Evolutionary conservation across 805 yeast genomes (phyloP).

Genomic region (Candida michaelii): DNA sequence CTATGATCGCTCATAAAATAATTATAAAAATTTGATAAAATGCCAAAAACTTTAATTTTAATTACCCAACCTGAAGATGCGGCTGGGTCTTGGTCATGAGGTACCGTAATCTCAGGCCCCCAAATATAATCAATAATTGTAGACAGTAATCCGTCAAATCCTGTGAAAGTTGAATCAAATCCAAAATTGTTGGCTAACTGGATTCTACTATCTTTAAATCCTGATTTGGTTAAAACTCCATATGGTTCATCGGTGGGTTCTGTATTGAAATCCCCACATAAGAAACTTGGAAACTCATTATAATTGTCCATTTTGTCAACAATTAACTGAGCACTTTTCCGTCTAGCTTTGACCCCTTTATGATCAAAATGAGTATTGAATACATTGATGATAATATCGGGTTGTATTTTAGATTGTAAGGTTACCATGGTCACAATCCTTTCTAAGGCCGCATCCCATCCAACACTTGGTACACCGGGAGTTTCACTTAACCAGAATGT

Average conservation of each 20-base stretch:
- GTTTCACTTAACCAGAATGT: slow-evolving; percentile 45
- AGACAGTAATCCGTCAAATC: slow-evolving; percentile 38
- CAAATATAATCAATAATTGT: slow-evolving; percentile 48
- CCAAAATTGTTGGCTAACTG: slow-evolving; percentile 40
- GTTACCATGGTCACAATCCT: slow-evolving; percentile 41
- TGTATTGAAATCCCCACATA: slow-evolving; percentile 45
- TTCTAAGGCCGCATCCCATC: slow-evolving; percentile 46
- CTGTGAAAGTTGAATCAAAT: slow-evolving; percentile 46
- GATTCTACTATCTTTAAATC: slow-evolving; percentile 31
- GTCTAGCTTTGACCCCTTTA: slow-evolving; percentile 35
- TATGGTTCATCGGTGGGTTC: slow-evolving; percentile 43
- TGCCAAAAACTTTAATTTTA: slow-evolving; percentile 36
- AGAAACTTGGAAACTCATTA: slow-evolving; percentile 34
- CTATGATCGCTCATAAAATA: slow-evolving; percentile 43
- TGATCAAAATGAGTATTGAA: slow-evolving; percentile 47
- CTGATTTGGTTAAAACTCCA: slow-evolving; percentile 33
- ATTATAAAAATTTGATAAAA: slow-evolving; percentile 35
- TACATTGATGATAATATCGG: slow-evolving; percentile 28
- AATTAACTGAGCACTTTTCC: slow-evolving; percentile 34
- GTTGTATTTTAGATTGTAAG: slow-evolving; percentile 30
- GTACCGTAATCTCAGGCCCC: slow-evolving; percentile 26
- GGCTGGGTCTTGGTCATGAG: neutral
- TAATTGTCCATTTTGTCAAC: slow-evolving; percentile 32
- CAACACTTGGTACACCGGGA: slow-evolving; percentile 44
- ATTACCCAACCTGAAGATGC: slow-evolving; percentile 13